A percentile compares a stretch with the other conserved stretches of the same genome.
phyloP scores from a whole-genome alignment of 2,329 filamentous ascomycete genomes.

The Sporothrix dimorphospora region DNA sequence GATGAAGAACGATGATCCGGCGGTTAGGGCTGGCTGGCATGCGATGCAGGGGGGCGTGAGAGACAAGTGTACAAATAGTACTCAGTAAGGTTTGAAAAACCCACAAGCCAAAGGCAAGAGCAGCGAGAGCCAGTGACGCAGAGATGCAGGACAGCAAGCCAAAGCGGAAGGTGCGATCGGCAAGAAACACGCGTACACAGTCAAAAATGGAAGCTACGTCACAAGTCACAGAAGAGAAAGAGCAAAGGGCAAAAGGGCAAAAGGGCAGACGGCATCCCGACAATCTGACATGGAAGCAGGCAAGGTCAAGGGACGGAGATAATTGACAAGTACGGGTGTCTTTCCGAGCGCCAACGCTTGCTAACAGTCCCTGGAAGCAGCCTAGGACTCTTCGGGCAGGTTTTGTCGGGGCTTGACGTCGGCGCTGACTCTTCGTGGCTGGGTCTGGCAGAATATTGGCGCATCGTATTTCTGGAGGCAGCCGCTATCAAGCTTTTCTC shows the following conservation, averaged over 20 bases:
- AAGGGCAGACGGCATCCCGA: not conserved
- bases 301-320: not conserved
- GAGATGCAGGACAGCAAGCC: not conserved
- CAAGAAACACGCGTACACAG: not conserved
- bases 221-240: not conserved
- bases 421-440: not conserved
- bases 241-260: not conserved
- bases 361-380: not conserved
- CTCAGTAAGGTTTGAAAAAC: not conserved
- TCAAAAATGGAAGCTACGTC: conserved; percentile 3
- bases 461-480: not conserved
- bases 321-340: not conserved
- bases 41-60: not conserved
- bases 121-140: not conserved
- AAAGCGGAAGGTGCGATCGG: conserved; percentile 4
- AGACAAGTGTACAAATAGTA: not conserved
- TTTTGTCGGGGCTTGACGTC: not conserved
- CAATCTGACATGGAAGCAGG: conserved; percentile 1
- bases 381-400: not conserved
- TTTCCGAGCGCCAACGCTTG: not conserved
- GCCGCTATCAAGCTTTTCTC: not conserved
- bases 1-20: not conserved
- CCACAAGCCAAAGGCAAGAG: not conserved
- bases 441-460: not conserved
- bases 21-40: conserved; percentile 17